Evolutionary conservation across 73 alveolate genomes (phyloP).

Genomic region (Tetrahymena elliotti): DNA sequence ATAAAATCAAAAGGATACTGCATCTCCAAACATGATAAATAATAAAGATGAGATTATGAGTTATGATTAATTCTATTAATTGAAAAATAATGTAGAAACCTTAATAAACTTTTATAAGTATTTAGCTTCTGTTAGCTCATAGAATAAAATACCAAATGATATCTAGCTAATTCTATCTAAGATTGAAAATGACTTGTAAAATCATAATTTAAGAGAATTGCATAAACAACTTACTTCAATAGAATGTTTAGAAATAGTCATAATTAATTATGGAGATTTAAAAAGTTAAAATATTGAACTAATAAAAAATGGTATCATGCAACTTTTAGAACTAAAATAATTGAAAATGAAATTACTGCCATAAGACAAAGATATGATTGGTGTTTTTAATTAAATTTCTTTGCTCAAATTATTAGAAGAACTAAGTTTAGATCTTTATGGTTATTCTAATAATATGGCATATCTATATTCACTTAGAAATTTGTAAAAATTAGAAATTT

Average conservation of each 20-base stretch:
- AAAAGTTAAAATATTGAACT: too few species aligned
- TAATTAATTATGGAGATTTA: background rate
- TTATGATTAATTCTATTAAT: too few species aligned
- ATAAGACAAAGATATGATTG: too few species aligned
- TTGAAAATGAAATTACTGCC: background rate
- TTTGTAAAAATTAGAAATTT: too few species aligned
- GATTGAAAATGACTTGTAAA: too few species aligned
- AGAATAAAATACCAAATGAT: background rate
- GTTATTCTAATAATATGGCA: too few species aligned
- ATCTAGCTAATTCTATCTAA: background rate
- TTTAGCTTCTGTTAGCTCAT: background rate
- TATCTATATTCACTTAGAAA: background rate
- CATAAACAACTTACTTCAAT: background rate
- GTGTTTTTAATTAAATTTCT: too few species aligned
- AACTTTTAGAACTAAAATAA: background rate
- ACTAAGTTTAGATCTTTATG: background rate
- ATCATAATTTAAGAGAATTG: too few species aligned
- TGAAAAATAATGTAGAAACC: background rate
- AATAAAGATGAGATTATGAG: too few species aligned
- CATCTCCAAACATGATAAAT: background rate
- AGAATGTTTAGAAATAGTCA: too few species aligned
- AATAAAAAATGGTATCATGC: background rate
- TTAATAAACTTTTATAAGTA: too few species aligned
- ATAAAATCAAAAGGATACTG: too few species aligned
- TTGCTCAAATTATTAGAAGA: background rate